Evolutionary conservation across 2,329 filamentous ascomycete species (phyloP), one percentile per base, ranked within the genome.

Genomic region (Apiospora kogelbergensis): DNA sequence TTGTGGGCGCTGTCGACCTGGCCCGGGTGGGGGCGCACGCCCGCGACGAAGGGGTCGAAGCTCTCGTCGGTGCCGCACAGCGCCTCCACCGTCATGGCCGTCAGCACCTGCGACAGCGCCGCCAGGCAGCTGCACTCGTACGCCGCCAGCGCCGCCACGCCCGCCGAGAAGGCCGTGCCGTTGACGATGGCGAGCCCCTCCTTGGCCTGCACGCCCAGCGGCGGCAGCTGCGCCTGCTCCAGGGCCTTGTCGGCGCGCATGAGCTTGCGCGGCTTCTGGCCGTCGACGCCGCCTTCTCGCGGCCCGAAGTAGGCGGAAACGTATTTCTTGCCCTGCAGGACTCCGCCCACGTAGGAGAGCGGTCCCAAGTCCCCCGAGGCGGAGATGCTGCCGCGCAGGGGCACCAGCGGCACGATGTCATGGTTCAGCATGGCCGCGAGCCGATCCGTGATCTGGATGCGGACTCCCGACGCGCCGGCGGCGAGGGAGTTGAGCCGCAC

Each of bases 71-170:
- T 88, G 0, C 88, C 90, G 0, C 77, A 75, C 66, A 92, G 78
- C 1, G 87, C 86, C 76, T 92, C 90, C 1, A 86, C 84, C 3
- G 81, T 82, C 81, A 91, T 88, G 1, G 87, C 88, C 0, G 89
- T 90, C 1, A 91, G 77, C 0, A 88, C 75, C 74, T 92, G 89
- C 0, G 85, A 78, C 1, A 90, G 75, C 0, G 89, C 70, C 0
- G 84, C 84, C 4, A 90, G 79, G 40, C 84, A 79, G 65, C 87
- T 83, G 1, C 86, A 81, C 67, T 90, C 84, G 68, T 89, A 79
- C 0, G 87, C 72, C 4, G 78, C 84, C 33, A 88, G 76, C 10
- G 80, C 77, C 2, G 82, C 85, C 1, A 83, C 80, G 1, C 81
- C 83, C 11, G 81, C 65, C 15, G 74, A 80, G 0, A 82, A 78